Percentiles rank a stretch among this genome's conserved stretches.
Evolutionary conservation across 208 protist genomes (phyloP).

Genomic region (Leishmania martiniquensis): DNA sequence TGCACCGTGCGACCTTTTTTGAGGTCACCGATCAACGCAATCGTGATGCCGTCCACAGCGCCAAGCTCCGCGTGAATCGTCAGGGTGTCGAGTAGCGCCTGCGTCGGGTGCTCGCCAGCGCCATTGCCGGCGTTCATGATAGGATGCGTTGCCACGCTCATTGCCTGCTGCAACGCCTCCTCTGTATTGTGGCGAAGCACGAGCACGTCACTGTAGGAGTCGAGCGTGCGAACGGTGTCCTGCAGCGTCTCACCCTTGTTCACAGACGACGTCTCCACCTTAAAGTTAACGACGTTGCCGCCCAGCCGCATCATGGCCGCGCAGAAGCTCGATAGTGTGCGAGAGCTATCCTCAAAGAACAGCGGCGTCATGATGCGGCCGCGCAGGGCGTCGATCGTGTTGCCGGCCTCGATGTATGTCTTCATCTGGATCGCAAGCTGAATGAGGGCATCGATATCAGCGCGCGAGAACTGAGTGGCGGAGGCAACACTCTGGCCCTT

Average conservation of each 20-base stretch:
- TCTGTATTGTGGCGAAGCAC: slow-evolving; percentile 96
- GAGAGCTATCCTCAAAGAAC: slow-evolving; percentile 88
- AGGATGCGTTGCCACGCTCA: slow-evolving; percentile 65
- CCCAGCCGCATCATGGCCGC: slow-evolving; percentile 87
- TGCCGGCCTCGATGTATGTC: slow-evolving; percentile 45
- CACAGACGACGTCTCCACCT: slow-evolving; percentile 71
- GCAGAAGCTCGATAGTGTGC: slow-evolving; percentile 82
- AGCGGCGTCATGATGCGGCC: slow-evolving; percentile 86
- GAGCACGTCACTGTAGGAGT: slow-evolving; percentile 95
- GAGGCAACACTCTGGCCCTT: slow-evolving; percentile 67
- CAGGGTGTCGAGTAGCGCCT: slow-evolving; percentile 98
- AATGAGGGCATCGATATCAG: slow-evolving; percentile 74
- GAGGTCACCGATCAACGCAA: slow-evolving; percentile 97
- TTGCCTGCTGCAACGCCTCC: slow-evolving; percentile 78
- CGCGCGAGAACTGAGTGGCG: slow-evolving; percentile 68
- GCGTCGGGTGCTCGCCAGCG: slow-evolving; percentile 97
- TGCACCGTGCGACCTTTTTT: slow-evolving; percentile 98
- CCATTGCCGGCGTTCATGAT: slow-evolving; percentile 98
- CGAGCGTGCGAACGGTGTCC: slow-evolving; percentile 86
- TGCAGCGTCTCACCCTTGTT: slow-evolving; percentile 88
- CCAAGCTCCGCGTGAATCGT: slow-evolving; percentile 97
- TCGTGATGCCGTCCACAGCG: slow-evolving; percentile 85
- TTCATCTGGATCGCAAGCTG: slow-evolving; percentile 57
- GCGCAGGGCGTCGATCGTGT: slow-evolving; percentile 57
- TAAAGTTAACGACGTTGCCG: slow-evolving; percentile 83